A percentile compares a stretch with the other conserved stretches of the same genome.
Evolutionary conservation across 1,139 yeast genomes (phyloP).

Genomic region (Diutina sp.): DNA sequence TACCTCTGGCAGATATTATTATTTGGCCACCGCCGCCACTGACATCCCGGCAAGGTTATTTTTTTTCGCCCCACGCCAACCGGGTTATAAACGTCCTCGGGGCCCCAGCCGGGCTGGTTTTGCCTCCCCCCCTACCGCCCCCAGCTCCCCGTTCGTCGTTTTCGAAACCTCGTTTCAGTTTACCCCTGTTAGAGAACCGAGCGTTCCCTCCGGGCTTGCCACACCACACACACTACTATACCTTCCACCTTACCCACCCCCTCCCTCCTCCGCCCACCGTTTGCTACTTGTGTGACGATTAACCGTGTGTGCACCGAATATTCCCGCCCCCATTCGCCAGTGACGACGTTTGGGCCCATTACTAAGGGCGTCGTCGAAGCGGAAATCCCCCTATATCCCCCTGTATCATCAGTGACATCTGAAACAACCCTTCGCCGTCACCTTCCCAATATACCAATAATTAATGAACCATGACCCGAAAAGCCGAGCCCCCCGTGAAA

Average conservation of each 20-base stretch:
- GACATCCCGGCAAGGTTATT: background rate
- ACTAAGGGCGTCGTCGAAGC: background rate
- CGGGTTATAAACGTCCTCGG: background rate
- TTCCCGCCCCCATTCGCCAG: background rate
- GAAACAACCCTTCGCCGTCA: background rate
- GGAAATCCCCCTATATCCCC: background rate
- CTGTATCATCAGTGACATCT: background rate
- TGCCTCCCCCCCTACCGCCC: too few relatives aligned
- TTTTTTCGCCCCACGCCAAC: background rate
- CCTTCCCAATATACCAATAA: background rate
- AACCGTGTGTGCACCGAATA: background rate
- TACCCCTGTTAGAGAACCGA: too few relatives aligned
- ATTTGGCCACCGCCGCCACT: background rate
- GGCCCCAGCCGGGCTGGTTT: too few relatives aligned
- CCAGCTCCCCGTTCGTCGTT: too few relatives aligned
- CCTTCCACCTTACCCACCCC: background rate
- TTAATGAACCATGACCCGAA: conserved; percentile 1
- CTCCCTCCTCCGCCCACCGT: background rate
- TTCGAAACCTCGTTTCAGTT: too few relatives aligned
- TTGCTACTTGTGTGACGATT: background rate
- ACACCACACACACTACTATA: background rate
- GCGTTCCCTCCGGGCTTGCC: background rate
- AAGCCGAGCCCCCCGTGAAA: conserved; percentile 18
- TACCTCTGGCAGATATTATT: background rate
- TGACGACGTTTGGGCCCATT: background rate